Evolutionary conservation across 495 filamentous ascomycete species (phyloP).

Genomic region (Achaetomiella virescens): DNA sequence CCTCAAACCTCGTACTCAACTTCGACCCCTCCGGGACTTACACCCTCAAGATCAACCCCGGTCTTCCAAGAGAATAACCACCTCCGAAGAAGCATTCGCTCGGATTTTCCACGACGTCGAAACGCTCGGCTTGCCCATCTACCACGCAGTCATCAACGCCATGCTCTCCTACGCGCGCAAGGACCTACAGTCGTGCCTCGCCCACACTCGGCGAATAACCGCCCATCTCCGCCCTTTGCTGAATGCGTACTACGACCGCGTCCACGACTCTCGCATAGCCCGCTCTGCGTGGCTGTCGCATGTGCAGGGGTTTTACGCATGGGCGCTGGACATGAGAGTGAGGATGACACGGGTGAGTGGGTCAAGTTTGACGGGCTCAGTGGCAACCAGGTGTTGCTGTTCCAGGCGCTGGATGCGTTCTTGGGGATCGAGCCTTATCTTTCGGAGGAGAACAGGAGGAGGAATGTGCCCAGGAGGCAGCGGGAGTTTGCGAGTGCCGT

Average conservation of each 20-base stretch:
- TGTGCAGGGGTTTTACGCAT: constrained; percentile 41
- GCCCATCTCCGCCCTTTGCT: constrained; percentile 22
- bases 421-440: constrained; percentile 39
- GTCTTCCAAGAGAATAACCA: constrained; percentile 24
- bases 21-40: constrained; percentile 24
- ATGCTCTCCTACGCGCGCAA: constrained; percentile 20
- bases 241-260: constrained; percentile 26
- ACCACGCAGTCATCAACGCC: constrained; percentile 27
- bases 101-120: constrained; percentile 31
- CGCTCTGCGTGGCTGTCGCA: constrained; percentile 31
- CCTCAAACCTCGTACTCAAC: constrained; percentile 32
- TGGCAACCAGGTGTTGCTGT: constrained; percentile 39
- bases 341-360: constrained; percentile 22
- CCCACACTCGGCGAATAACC: constrained; percentile 22
- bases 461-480: constrained; percentile 31
- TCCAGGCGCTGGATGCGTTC: constrained; percentile 40
- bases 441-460: constrained; percentile 12
- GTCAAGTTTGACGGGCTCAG: constrained; percentile 40
- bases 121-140: constrained; percentile 29
- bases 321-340: constrained; percentile 30
- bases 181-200: constrained; percentile 19
- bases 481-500: constrained; percentile 27
- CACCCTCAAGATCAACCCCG: constrained; percentile 31
- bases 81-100: constrained; percentile 31
- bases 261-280: constrained; percentile 25